Base-by-base conservation (phyloP, 208 protist species). In the Borovskyia barvae region DNA sequence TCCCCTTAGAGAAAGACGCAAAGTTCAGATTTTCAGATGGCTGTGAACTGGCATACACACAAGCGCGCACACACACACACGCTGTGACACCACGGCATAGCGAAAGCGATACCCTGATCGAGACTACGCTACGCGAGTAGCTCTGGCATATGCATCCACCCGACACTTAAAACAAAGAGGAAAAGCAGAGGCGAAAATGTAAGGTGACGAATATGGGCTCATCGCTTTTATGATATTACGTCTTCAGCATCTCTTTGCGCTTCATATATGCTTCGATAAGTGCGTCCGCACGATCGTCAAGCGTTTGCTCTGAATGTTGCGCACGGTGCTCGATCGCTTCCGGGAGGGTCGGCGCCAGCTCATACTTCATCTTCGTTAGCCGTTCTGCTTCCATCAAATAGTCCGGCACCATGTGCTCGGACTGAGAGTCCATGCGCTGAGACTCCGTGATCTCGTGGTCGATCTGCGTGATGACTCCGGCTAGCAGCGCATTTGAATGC, bases 391-490 rank as follows among this genome's bases (percentile, higher is more conserved):
- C 70, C 8, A 57, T 56, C 32, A 61, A 61, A 71, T 93, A 95
- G 20, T 93, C 83, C 2, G 77, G 72, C 8, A 95, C 69, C 8
- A 77, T 65, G 63, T 80, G 75, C 9, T 77, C 52, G 22, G 75
- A 71, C 62, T 82, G 65, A 56, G 85, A 73, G 57, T 95, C 84
- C 66, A 90, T 70, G 4, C 75, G 71, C 54, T 80, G 63, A n/a
- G 82, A 79, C 57, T 90, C 82, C 22, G 24, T 55, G 33, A 95
- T 67, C 62, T 90, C 75, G 14, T 72, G 48, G 30, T 93, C 77
- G 20, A 95, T 63, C 37, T 73, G 64, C 46, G 68, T 67, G 25
- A 90, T 57, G 15, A 92, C 76, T 17, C 70, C 66, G 0, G 45
- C 40, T 28, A 85, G 46, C 25, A 89, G 74, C 48, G 81, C 72